phyloP scores from a whole-genome alignment of 2,329 filamentous ascomycete species.

The Penicillium sp. region DNA sequence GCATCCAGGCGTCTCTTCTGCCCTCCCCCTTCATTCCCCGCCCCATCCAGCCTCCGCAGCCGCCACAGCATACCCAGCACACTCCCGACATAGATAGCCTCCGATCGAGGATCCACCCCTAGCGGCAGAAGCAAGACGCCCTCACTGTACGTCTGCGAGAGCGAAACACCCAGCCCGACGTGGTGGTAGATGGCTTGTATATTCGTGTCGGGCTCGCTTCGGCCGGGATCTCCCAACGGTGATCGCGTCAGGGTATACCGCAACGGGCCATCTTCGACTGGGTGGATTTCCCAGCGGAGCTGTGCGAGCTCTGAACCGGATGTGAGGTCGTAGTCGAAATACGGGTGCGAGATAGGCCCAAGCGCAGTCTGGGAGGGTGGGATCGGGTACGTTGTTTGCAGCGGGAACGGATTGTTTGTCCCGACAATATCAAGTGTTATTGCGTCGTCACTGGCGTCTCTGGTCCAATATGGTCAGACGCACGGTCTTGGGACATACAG shows the following conservation, averaged over 20 bases:
- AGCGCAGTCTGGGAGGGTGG: neutral
- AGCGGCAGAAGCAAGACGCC: slow-evolving; percentile 7
- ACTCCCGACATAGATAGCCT: slow-evolving; percentile 4
- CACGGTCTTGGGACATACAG: too few species aligned
- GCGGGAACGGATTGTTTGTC: neutral
- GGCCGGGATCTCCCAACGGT: neutral
- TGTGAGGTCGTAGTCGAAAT: neutral
- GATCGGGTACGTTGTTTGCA: slow-evolving; percentile 10
- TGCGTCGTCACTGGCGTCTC: neutral
- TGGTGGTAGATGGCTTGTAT: slow-evolving; percentile 13
- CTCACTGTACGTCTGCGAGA: slow-evolving; percentile 11
- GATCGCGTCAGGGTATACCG: slow-evolving; percentile 11
- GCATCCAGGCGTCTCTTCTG: neutral
- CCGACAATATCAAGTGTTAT: neutral
- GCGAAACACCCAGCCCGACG: slow-evolving; percentile 6
- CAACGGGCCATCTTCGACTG: slow-evolving; percentile 3
- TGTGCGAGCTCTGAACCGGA: neutral
- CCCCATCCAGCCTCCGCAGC: slow-evolving; percentile 3
- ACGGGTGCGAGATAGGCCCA: slow-evolving; percentile 10
- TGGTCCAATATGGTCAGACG: neutral
- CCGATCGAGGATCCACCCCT: neutral
- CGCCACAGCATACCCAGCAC: slow-evolving; percentile 12
- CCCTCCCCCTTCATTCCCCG: neutral
- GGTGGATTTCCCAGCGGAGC: slow-evolving; percentile 12
- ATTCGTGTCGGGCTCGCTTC: neutral